phyloP scores from a whole-genome alignment of 805 yeast species.

The Candida ortonii region DNA sequence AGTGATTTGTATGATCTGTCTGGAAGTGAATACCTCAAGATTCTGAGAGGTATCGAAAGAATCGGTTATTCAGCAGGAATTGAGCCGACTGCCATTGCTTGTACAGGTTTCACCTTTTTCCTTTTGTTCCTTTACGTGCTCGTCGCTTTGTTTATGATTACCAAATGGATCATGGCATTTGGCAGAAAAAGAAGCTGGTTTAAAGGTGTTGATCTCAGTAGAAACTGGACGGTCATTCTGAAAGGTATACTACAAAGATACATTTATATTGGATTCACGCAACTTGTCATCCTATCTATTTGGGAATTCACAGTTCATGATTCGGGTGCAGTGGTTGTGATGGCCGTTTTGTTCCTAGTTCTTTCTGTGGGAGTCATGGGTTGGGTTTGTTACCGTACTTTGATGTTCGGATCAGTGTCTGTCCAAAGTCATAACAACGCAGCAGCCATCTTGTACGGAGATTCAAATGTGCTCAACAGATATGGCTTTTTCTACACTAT shows the following conservation, averaged over 20 bases:
- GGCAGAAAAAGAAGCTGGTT: constrained; percentile 18
- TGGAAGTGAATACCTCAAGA: constrained; percentile 58
- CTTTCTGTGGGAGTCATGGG: constrained; percentile 57
- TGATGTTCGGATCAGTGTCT: constrained; percentile 60
- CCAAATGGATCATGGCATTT: constrained; percentile 51
- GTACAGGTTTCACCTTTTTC: constrained; percentile 86
- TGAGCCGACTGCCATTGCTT: constrained; percentile 79
- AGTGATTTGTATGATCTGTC: constrained; percentile 35
- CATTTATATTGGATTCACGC: constrained; percentile 81
- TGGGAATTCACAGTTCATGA: constrained; percentile 85
- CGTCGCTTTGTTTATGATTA: constrained; percentile 53
- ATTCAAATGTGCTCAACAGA: constrained; percentile 64
- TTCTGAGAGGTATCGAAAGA: constrained; percentile 84
- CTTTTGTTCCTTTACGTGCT: constrained; percentile 72
- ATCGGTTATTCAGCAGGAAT: constrained; percentile 73
- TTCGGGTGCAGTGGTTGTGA: constrained; percentile 83
- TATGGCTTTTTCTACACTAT: constrained; percentile 89
- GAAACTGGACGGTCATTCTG: constrained; percentile 54
- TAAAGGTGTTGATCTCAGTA: constrained; percentile 10
- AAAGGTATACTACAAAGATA: constrained; percentile 81
- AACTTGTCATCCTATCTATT: constrained; percentile 69
- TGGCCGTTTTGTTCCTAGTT: constrained; percentile 70
- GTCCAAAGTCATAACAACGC: constrained; percentile 65
- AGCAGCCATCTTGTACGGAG: constrained; percentile 84
- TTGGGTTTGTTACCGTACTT: constrained; percentile 66